Conservation (phyloP, 306 rosid genomes). For the Lathyrus aphaca region DNA sequence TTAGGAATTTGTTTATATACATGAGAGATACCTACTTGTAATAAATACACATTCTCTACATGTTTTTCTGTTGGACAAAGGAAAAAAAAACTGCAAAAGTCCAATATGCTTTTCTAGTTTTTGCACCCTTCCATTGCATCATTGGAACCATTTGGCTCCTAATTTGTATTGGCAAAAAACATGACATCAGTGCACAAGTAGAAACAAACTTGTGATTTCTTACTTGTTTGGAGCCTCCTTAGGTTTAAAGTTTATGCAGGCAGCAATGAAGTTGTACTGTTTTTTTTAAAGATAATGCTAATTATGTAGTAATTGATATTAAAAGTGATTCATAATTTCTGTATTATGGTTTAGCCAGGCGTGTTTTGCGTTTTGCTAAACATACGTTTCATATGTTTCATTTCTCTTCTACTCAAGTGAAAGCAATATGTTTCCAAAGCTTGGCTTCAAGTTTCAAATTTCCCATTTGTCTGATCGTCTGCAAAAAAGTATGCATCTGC, state of each 20-base stretch:
- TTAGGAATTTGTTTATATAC: conserved; percentile 51
- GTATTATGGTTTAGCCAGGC: background rate
- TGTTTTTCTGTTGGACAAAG: conserved; percentile 34
- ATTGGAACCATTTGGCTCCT: conserved; percentile 17
- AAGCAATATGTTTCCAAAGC: background rate
- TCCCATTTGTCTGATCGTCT: background rate
- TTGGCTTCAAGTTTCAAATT: background rate
- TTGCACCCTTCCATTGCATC: conserved; percentile 37
- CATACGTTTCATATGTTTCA: background rate
- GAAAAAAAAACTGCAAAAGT: conserved; percentile 35
- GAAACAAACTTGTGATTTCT: conserved; percentile 5
- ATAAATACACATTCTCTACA: conserved; percentile 39
- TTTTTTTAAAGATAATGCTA: background rate
- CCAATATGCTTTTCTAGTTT: conserved; percentile 34
- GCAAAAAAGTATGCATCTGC: background rate
- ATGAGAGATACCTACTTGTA: conserved; percentile 46
- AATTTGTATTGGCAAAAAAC: background rate
- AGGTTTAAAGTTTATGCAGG: conserved; percentile 9
- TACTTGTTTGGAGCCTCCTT: conserved; percentile 6
- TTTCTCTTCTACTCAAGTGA: background rate
- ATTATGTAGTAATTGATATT: background rate
- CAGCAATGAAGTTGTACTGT: background rate
- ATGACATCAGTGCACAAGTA: conserved; percentile 15
- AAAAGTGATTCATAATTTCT: background rate
- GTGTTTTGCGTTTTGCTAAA: background rate